A percentile compares a stretch with the other conserved stretches of the same genome.
phyloP scores from a whole-genome alignment of 768 basidiomycete genomes.

The Omphalotus guepiniiformis region DNA sequence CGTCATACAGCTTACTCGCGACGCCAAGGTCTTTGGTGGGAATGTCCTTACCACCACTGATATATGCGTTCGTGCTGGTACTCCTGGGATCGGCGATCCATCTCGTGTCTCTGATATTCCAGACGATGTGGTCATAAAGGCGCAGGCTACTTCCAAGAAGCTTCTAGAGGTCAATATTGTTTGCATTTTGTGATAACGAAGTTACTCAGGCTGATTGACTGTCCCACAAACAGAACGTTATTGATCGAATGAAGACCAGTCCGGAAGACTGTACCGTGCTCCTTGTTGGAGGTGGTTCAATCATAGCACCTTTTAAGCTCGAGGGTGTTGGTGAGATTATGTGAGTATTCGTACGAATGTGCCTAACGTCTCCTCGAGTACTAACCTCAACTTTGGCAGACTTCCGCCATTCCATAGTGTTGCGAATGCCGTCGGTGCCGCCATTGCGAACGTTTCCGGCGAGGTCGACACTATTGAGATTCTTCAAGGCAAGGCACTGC shows the following conservation, averaged over 20 bases:
- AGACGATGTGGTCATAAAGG: conserved; percentile 11
- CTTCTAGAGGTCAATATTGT: conserved; percentile 21
- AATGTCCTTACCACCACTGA: conserved; percentile 57
- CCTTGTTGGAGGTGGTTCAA: conserved; percentile 63
- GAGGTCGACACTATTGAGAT: conserved; percentile 43
- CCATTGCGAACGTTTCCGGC: conserved; percentile 39
- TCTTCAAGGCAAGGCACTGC: conserved; percentile 26
- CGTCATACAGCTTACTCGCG: conserved; percentile 29
- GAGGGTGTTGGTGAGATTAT: conserved; percentile 43
- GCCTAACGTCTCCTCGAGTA: background rate
- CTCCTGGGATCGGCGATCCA: conserved; percentile 17
- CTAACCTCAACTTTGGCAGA: conserved; percentile 10
- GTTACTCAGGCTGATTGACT: too few relatives aligned
- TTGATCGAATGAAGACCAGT: conserved; percentile 65
- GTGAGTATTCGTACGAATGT: conserved; percentile 15
- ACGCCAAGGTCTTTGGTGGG: conserved; percentile 55
- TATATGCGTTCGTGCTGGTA: conserved; percentile 35
- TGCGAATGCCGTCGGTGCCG: conserved; percentile 61
- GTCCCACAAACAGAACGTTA: conserved; percentile 44
- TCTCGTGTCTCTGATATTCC: conserved; percentile 13
- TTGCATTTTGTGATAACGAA: background rate
- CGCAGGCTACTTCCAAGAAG: conserved; percentile 16
- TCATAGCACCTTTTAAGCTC: conserved; percentile 49
- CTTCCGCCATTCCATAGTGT: conserved; percentile 37
- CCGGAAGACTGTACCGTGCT: conserved; percentile 52